Percentiles rank a stretch among this genome's conserved stretches.
phyloP scores from a whole-genome alignment of 352 stramenopile genomes.

The Salisapilia sapeloensis region DNA sequence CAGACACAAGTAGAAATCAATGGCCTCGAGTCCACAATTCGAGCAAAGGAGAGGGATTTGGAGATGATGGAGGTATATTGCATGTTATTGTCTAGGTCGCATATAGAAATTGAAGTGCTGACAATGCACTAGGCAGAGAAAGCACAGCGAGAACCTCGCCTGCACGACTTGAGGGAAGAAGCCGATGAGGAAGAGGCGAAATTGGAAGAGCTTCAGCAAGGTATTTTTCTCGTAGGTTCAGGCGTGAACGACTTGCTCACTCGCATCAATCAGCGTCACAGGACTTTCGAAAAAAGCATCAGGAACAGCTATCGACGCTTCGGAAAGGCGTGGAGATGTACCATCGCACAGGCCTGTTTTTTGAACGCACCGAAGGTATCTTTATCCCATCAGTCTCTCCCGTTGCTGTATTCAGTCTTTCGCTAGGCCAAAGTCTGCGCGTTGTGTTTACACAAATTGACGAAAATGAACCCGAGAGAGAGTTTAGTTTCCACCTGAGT shows the following conservation, averaged over 20 bases:
- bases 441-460: constrained; percentile 74
- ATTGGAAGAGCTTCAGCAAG: neutral
- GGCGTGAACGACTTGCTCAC: constrained; percentile 29
- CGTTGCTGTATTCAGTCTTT: too few species aligned
- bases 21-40: constrained; percentile 34
- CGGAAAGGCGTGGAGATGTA: constrained; percentile 47
- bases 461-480: constrained; percentile 20
- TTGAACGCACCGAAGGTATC: constrained; percentile 39
- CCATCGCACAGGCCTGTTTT: constrained; percentile 43
- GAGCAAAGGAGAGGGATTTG: constrained; percentile 41
- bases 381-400: neutral
- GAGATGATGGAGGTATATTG: constrained; percentile 32
- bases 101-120: too few species aligned
- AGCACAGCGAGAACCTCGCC: constrained; percentile 1
- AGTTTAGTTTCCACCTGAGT: constrained; percentile 58
- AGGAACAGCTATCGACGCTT: constrained; percentile 34
- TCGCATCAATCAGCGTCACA: constrained; percentile 15
- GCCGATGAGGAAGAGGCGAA: neutral
- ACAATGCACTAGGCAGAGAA: too few species aligned
- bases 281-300: constrained; percentile 12
- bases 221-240: constrained; percentile 1
- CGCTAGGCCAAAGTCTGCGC: too few species aligned
- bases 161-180: neutral
- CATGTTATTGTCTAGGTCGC: too few species aligned
- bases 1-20: constrained; percentile 5